phyloP scores from a whole-genome alignment of 345 rosid species.

The Jatropha curcas region DNA sequence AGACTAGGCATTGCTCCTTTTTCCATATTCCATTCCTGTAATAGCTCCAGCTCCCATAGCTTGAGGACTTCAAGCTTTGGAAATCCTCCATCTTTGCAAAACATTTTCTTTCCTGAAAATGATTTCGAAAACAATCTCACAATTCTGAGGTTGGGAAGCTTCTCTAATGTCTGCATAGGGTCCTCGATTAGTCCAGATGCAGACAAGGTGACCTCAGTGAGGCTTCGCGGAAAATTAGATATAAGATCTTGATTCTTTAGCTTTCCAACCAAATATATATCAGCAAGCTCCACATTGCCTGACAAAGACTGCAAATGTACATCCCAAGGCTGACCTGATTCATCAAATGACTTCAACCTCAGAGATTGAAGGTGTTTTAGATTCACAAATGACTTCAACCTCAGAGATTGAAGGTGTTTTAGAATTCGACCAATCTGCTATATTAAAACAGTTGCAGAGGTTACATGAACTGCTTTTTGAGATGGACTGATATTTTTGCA shows the following conservation, averaged over 20 bases:
- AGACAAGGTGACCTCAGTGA: not conserved
- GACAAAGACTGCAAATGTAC: not conserved
- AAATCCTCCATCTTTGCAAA: slow-evolving; percentile 24
- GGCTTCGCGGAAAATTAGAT: not conserved
- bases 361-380: not conserved
- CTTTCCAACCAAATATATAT: not conserved
- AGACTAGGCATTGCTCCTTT: not conserved
- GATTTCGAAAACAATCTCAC: slow-evolving; percentile 14
- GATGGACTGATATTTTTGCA: not conserved
- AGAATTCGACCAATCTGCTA: slow-evolving; percentile 1
- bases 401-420: no score
- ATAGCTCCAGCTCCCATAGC: not conserved
- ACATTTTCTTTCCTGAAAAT: slow-evolving; percentile 22
- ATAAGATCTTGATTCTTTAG: not conserved
- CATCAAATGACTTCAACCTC: slow-evolving; percentile 14
- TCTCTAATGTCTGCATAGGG: slow-evolving; percentile 24
- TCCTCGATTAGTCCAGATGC: slow-evolving; percentile 13
- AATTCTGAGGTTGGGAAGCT: slow-evolving; percentile 19
- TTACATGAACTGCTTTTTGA: not conserved
- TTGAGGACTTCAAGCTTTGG: slow-evolving; percentile 8
- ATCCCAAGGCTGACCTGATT: not conserved
- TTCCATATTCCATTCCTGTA: not conserved
- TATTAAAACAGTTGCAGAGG: not conserved
- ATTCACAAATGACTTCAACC: no score
- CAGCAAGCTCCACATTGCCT: not conserved